Percentiles rank a stretch among this genome's conserved stretches.
Evolutionary conservation across 768 basidiomycete species (phyloP).

Genomic region (Trametes coccinea): DNA sequence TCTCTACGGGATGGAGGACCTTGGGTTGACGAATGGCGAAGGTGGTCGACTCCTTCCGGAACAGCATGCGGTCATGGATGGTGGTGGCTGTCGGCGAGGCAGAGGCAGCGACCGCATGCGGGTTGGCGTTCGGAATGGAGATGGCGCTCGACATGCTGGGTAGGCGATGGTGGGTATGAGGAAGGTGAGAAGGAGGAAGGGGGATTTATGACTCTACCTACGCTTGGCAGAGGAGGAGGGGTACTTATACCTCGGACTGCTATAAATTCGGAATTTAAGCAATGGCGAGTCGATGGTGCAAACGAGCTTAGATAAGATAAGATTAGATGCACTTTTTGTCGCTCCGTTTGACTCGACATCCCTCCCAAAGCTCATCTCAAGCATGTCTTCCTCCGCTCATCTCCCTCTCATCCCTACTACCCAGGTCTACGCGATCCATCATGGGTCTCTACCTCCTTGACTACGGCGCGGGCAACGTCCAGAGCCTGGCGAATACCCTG

Average conservation of each 20-base stretch:
- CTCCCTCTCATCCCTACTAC: constrained; percentile 1
- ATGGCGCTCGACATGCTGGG: constrained; percentile 50
- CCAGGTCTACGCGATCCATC: background rate
- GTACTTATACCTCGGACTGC: background rate
- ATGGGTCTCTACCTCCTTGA: constrained; percentile 87
- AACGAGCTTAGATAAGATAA: constrained; percentile 16
- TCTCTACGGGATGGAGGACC: constrained; percentile 80
- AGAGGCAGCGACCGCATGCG: constrained; percentile 47
- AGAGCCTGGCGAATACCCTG: constrained; percentile 91
- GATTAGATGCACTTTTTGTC: constrained; percentile 23
- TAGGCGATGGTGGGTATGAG: background rate
- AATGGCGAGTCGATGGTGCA: constrained; percentile 21
- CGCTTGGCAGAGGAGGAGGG: background rate
- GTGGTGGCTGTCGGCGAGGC: constrained; percentile 52
- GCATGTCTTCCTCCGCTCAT: constrained; percentile 10
- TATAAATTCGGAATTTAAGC: constrained; percentile 10
- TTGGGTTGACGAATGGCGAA: constrained; percentile 55
- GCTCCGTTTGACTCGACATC: constrained; percentile 16
- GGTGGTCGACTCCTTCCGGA: constrained; percentile 33
- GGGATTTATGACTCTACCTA: constrained; percentile 2
- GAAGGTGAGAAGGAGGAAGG: constrained; percentile 1
- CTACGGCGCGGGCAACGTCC: constrained; percentile 95
- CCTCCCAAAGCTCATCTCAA: constrained; percentile 4
- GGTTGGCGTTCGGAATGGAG: constrained; percentile 39
- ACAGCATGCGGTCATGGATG: constrained; percentile 50